Percentiles rank a stretch among this genome's conserved stretches.
phyloP scores from a whole-genome alignment of 345 rosid species.

The Salix caprea region DNA sequence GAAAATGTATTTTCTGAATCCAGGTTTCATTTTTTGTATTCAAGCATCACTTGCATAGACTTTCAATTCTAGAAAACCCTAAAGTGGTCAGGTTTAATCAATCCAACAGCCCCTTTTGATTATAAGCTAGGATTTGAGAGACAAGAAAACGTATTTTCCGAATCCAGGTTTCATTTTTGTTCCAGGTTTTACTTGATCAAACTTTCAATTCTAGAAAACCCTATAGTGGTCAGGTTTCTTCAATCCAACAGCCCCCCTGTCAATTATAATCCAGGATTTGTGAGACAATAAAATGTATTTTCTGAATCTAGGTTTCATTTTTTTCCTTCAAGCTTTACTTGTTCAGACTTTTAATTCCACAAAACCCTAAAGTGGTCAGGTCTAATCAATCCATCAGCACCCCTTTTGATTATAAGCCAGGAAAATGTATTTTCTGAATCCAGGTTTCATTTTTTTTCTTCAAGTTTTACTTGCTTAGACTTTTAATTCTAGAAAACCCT shows the following conservation, averaged over 20 bases:
- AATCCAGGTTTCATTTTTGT: no score
- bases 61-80: not conserved
- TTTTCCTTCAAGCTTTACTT: not conserved
- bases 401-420: not conserved
- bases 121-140: not conserved
- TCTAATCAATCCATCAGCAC: not conserved
- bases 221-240: not conserved
- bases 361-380: not conserved
- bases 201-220: not conserved
- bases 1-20: constrained; percentile 8
- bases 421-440: constrained; percentile 5
- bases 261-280: not conserved
- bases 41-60: not conserved
- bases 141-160: constrained; percentile 7
- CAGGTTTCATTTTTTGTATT: no score
- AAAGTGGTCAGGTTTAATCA: not conserved
- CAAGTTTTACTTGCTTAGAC: not conserved
- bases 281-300: constrained; percentile 1
- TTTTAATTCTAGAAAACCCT: not conserved
- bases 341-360: not conserved
- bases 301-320: not conserved
- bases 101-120: not conserved
- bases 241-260: not conserved
- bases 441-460: no score
- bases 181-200: not conserved